phyloP scores from a whole-genome alignment of 23 red algal genomes.

The Agarophyton chilense region DNA sequence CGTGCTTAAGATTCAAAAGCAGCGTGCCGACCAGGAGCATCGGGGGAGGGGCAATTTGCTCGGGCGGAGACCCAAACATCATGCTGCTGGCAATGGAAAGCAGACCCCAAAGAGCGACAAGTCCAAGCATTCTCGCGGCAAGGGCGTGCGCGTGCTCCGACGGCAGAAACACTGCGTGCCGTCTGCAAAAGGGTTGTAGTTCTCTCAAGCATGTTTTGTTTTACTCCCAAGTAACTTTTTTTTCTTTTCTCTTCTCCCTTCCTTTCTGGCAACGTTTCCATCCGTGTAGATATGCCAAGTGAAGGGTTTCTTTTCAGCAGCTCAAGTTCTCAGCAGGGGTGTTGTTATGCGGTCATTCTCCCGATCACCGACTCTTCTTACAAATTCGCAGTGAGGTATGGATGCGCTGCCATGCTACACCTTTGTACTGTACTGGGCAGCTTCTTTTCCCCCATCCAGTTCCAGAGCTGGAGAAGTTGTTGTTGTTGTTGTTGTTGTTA shows the following conservation, averaged over 20 bases:
- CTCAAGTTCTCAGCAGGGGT: no score
- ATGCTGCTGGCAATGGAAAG: slow-evolving; percentile 7
- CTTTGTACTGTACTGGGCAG: no score
- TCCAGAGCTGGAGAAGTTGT: no score
- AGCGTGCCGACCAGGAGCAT: slow-evolving; percentile 45
- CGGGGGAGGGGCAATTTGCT: slow-evolving; percentile 15
- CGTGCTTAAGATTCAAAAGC: slow-evolving; percentile 52
- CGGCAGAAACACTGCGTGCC: neutral
- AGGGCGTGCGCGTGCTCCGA: slow-evolving; percentile 23
- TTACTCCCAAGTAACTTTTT: neutral
- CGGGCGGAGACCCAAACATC: slow-evolving; percentile 22
- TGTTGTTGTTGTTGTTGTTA: no score
- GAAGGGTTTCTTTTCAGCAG: no score
- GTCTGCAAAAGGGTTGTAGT: neutral
- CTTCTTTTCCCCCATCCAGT: no score
- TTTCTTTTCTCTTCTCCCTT: neutral
- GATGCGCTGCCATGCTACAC: no score
- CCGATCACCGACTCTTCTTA: no score
- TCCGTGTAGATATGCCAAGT: no score
- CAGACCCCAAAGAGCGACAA: slow-evolving; percentile 26
- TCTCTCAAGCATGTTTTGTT: neutral
- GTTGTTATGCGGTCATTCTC: no score
- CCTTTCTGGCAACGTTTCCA: no score
- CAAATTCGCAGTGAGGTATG: no score
- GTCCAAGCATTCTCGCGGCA: neutral